These are phyloP conservation scores for Aureobasidium sp. DNA, from an alignment of 2,329 filamentous ascomycete genomes.

Conservation along the genomic window DNA sequence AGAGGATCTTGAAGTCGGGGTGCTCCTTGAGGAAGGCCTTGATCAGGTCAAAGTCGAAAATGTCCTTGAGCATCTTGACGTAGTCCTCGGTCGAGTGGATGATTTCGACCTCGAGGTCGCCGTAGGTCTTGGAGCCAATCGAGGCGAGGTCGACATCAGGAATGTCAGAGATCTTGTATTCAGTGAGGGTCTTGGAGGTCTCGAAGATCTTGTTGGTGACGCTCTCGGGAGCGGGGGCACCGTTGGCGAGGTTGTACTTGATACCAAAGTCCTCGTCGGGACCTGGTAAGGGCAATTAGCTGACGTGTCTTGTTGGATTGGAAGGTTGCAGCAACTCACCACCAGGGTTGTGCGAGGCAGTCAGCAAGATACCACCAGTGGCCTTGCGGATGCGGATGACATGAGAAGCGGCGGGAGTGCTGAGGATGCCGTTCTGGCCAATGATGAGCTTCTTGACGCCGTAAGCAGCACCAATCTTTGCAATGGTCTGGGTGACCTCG, in stretches of 20 bases:
- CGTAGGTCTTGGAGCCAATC: slow-evolving; percentile 78
- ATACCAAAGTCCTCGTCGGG: slow-evolving; percentile 96
- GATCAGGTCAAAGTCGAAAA: slow-evolving; percentile 96
- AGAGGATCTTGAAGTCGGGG: slow-evolving; percentile 91
- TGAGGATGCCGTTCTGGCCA: slow-evolving; percentile 92
- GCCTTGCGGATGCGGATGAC: slow-evolving; percentile 91
- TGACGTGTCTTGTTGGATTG: not conserved
- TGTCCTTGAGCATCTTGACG: slow-evolving; percentile 90
- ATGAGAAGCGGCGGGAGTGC: slow-evolving; percentile 92
- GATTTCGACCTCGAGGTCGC: slow-evolving; percentile 84
- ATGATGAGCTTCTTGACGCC: slow-evolving; percentile 98
- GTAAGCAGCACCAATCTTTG: slow-evolving; percentile 93
- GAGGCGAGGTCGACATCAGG: slow-evolving; percentile 77
- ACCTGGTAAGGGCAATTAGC: slow-evolving; percentile 44
- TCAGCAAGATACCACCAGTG: slow-evolving; percentile 92
- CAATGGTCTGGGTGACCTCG: slow-evolving; percentile 92
- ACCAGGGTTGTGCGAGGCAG: slow-evolving; percentile 96
- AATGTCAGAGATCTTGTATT: slow-evolving; percentile 87
- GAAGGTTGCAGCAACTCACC: slow-evolving; percentile 50
- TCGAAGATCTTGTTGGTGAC: slow-evolving; percentile 98
- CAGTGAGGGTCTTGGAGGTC: slow-evolving; percentile 77
- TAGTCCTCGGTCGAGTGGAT: slow-evolving; percentile 92
- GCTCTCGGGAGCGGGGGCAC: slow-evolving; percentile 88
- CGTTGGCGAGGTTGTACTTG: slow-evolving; percentile 98
- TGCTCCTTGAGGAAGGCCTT: slow-evolving; percentile 84